Base-by-base conservation (phyloP, 306 rosid genomes). In the Cicer arietinum region DNA sequence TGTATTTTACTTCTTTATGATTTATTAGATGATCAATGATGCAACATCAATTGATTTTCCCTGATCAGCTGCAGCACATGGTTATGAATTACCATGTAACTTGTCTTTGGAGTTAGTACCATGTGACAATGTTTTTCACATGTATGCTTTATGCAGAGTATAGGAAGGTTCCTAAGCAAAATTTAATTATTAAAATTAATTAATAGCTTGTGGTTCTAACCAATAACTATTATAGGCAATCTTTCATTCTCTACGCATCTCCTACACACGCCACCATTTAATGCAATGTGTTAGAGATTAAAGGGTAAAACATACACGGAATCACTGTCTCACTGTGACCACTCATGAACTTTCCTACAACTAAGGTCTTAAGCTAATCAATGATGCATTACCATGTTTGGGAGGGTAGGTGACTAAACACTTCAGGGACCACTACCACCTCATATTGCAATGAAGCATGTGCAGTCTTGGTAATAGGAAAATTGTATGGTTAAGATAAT, bases 141-240 rank as follows among this genome's bases (percentile, higher is more conserved):
- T 53, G 67, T 76, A 37, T 56, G 68, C 2, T 69, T 12, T 58
- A 69, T 69, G 54, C 62, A 67, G 50, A 68, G 76, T 51, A 50
- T 66, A 72, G 61, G 62, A 50, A 22, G 30, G 17, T 78, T 78
- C 41, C n/a, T 61, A 1, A 14, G 16, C 16, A 14, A 14, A 14
- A 14, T 14, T 14, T 40, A n/a, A 61, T 47, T 20, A 13, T 69
- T 22, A 7, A 41, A 20, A 50, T 60, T 12, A 35, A 60, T 30
- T 42, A 10, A 8, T 4, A 30, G 12, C 13, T 37, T 39, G 13
- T 22, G 46, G 76, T 1, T 69, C 43, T 65, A 30, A 30, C 5
- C 35, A 30, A 30, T 30, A 30, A 30, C 4, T 30, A 30, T 30
- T 30, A 30, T 30, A 16, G 52, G 60, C 48, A 73, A 46, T 14